phyloP scores from a whole-genome alignment of 805 yeast species.

The Millerago galiae region DNA sequence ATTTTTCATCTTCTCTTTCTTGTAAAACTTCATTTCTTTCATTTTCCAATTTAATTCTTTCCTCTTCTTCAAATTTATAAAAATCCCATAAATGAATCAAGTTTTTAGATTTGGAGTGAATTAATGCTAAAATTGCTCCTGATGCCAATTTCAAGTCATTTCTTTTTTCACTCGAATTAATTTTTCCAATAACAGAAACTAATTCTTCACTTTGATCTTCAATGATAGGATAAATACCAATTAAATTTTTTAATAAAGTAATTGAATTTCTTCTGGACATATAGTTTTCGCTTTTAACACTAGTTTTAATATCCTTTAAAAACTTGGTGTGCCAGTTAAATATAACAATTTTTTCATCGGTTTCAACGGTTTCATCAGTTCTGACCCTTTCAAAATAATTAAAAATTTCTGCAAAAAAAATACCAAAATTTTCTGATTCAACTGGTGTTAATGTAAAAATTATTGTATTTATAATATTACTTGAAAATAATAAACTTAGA shows the following conservation, averaged over 20 bases:
- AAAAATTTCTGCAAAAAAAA: constrained; percentile 58
- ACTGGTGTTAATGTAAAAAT: constrained; percentile 63
- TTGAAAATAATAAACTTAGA: constrained; percentile 41
- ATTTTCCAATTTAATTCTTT: constrained; percentile 23
- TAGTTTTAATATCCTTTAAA: constrained; percentile 24
- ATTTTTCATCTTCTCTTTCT: constrained; percentile 11
- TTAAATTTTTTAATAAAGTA: constrained; percentile 61
- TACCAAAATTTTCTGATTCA: constrained; percentile 79
- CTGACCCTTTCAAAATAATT: constrained; percentile 41
- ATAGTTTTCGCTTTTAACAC: constrained; percentile 45
- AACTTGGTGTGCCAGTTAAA: constrained; percentile 51
- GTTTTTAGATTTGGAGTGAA: constrained; percentile 45
- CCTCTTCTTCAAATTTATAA: constrained; percentile 41
- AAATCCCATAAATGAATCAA: constrained; percentile 55
- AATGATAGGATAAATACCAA: constrained; percentile 59
- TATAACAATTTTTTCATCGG: constrained; percentile 32
- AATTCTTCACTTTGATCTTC: constrained; percentile 58
- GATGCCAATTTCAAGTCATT: constrained; percentile 79
- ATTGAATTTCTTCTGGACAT: constrained; percentile 78
- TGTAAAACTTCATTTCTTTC: constrained; percentile 8
- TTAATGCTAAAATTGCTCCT: constrained; percentile 60
- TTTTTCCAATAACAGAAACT: constrained; percentile 38
- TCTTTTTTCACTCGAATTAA: constrained; percentile 51
- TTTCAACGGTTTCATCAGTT: constrained; percentile 23
- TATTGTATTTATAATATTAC: constrained; percentile 46